Base-by-base conservation (phyloP, 768 basidiomycete species). In the Suillus discolor region DNA sequence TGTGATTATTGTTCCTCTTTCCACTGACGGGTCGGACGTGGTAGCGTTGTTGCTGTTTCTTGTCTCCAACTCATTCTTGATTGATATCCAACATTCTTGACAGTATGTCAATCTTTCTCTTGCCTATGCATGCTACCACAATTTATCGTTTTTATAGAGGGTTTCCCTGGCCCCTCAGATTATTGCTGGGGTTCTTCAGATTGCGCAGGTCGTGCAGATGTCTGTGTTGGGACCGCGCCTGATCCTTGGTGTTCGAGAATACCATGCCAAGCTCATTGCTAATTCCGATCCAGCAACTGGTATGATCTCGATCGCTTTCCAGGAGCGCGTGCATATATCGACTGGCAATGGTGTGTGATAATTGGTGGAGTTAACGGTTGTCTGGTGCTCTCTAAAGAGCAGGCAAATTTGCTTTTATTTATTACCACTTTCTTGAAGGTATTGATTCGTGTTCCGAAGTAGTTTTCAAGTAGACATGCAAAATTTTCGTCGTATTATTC, bases 101-200 rank as follows among this genome's bases (percentile, higher is more conserved):
- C 34, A 6, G 34, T 44, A 44, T 20, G 42, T 20, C 15, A 20
- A 45, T 45, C 44, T 11, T n/a, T 11, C 8, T n/a, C 18, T 45
- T 6, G 11, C 20, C 20, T 11, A 20, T 45, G 44, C 44, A 45
- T 20, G 9, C 18, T 8, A 20, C 9, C 44, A 11, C 4, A 1
- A 4, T n/a, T 11, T 20, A 45, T 45, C 9, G 11, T 45, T 45
- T 45, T 20, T 20, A n/a, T 45, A 45, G 44, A n/a, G n/a, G n/a
- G n/a, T n/a, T 44, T 20, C 44, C 20, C 9, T n/a, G 9, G 20
- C 0, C 1, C 0, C 1, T 4, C 7, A 20, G 42, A 44, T 8
- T 44, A 3, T 20, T 45, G 1, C 0, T n/a, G 8, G 44, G 0
- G 4, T 45, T 0, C 1, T n/a, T n/a, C 44, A n/a, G 4, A 20